phyloP scores from a whole-genome alignment of 1,284 basidiomycete genomes.

The Ganoderma sp. region DNA sequence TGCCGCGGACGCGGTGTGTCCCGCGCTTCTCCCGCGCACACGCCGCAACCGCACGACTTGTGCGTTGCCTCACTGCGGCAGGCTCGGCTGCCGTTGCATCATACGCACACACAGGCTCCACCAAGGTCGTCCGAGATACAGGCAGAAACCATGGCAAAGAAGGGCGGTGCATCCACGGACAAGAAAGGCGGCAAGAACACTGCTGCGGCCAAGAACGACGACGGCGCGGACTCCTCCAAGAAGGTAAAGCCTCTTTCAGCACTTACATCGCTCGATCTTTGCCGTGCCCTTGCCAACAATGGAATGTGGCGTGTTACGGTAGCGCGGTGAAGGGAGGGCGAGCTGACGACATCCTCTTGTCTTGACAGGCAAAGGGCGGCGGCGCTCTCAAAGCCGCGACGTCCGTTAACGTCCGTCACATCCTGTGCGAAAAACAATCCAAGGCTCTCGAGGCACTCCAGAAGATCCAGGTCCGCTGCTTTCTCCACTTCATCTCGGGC shows the following conservation, averaged over 20 bases:
- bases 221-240: conserved; percentile 40
- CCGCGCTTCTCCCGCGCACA: neutral
- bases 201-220: conserved; percentile 39
- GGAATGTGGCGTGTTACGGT: no score
- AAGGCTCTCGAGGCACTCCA: conserved; percentile 76
- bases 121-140: neutral
- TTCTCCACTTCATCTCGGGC: neutral
- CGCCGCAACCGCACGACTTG: neutral
- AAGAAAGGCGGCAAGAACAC: conserved; percentile 46
- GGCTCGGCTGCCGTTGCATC: neutral
- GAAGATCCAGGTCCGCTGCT: conserved; percentile 67
- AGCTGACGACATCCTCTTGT: neutral
- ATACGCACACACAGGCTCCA: neutral
- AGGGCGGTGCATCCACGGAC: conserved; percentile 42
- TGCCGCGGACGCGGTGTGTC: neutral
- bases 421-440: conserved; percentile 86
- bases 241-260: conserved; percentile 27
- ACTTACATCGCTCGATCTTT: neutral
- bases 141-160: conserved; percentile 57
- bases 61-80: neutral
- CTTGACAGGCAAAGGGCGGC: conserved; percentile 55
- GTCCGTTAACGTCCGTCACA: conserved; percentile 83
- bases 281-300: no score
- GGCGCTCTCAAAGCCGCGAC: conserved; percentile 69
- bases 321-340: conserved; percentile 5